Percentiles rank a stretch among this genome's conserved stretches.
Evolutionary conservation across 2,329 filamentous ascomycete species (phyloP).

Genomic region (Chaetomium globosum): DNA sequence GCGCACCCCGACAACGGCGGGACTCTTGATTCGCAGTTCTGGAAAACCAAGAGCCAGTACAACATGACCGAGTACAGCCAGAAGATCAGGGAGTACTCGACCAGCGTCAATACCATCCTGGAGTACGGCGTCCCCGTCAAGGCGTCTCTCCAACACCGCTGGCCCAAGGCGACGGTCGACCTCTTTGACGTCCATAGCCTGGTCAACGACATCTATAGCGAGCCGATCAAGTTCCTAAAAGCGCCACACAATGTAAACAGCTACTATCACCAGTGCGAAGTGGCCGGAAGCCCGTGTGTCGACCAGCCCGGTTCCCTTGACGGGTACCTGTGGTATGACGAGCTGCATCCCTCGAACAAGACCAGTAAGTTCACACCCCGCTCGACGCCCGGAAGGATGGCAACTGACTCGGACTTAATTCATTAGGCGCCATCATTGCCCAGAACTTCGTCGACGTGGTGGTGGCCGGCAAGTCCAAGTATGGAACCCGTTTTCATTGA

Average conservation of each 20-base stretch:
- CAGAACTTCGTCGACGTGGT: conserved; percentile 48
- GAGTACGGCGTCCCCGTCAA: conserved; percentile 55
- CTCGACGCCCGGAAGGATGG: background rate
- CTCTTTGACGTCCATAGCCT: conserved; percentile 69
- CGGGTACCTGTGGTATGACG: conserved; percentile 72
- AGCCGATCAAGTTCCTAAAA: conserved; percentile 64
- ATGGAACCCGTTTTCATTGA: conserved; percentile 42
- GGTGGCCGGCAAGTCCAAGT: conserved; percentile 46
- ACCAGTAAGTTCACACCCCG: conserved; percentile 50
- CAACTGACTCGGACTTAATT: background rate
- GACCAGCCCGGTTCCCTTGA: conserved; percentile 50
- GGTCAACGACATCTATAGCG: conserved; percentile 64
- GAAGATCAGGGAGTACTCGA: conserved; percentile 56
- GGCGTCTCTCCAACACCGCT: conserved; percentile 48
- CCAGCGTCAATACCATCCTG: conserved; percentile 53
- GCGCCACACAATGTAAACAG: conserved; percentile 64
- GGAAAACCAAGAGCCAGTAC: conserved; percentile 50
- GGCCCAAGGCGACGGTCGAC: conserved; percentile 63
- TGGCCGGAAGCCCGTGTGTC: conserved; percentile 43
- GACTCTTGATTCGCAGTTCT: conserved; percentile 48
- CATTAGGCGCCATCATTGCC: conserved; percentile 45
- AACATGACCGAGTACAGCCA: conserved; percentile 52
- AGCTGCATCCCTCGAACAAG: conserved; percentile 70
- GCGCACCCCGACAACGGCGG: conserved; percentile 52
- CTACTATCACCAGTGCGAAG: conserved; percentile 58